Percentiles rank a stretch among this genome's conserved stretches.
phyloP scores from a whole-genome alignment of 176 grass and related monocot species.

The Calamus simplicifolius region DNA sequence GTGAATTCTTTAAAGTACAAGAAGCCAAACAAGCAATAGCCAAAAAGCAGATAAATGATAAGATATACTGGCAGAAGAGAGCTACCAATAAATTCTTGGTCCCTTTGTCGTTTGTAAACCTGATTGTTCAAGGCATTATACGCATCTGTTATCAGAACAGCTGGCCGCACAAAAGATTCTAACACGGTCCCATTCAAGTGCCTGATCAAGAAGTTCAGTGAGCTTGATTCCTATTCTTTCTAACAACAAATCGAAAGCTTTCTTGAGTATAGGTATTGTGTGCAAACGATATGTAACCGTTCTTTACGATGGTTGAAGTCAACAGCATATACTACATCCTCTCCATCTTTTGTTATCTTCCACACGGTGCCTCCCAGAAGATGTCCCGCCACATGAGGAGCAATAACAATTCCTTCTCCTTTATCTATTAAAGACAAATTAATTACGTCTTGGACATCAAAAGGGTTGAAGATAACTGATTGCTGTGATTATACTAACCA shows the following conservation, averaged over 20 bases:
- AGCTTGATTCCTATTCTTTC: slow-evolving; percentile 11
- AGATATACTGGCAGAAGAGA: background rate
- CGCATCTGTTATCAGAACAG: slow-evolving; percentile 98
- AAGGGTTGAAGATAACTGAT: slow-evolving; percentile 16
- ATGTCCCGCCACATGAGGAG: slow-evolving; percentile 87
- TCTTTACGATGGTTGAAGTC: slow-evolving; percentile 97
- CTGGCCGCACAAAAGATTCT: slow-evolving; percentile 79
- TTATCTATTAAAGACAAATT: slow-evolving; percentile 43
- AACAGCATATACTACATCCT: slow-evolving; percentile 82
- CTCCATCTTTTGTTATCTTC: slow-evolving; percentile 99
- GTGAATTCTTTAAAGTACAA: no score
- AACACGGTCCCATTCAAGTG: slow-evolving; percentile 91
- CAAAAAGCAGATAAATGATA: slow-evolving; percentile 4
- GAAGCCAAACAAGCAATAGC: no score
- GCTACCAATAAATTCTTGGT: slow-evolving; percentile 86
- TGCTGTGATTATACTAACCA: slow-evolving; percentile 42
- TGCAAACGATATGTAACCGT: slow-evolving; percentile 25
- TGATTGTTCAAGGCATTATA: slow-evolving; percentile 95
- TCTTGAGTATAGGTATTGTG: slow-evolving; percentile 1
- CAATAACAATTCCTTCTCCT: slow-evolving; percentile 97
- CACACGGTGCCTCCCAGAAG: slow-evolving; percentile 87
- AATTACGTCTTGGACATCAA: background rate
- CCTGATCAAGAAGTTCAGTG: slow-evolving; percentile 35
- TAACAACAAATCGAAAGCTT: background rate
- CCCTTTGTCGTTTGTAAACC: slow-evolving; percentile 71